These are phyloP conservation scores for Nitzschia putrida DNA, from an alignment of 108 stramenopile genomes.

Conservation along the genomic window DNA sequence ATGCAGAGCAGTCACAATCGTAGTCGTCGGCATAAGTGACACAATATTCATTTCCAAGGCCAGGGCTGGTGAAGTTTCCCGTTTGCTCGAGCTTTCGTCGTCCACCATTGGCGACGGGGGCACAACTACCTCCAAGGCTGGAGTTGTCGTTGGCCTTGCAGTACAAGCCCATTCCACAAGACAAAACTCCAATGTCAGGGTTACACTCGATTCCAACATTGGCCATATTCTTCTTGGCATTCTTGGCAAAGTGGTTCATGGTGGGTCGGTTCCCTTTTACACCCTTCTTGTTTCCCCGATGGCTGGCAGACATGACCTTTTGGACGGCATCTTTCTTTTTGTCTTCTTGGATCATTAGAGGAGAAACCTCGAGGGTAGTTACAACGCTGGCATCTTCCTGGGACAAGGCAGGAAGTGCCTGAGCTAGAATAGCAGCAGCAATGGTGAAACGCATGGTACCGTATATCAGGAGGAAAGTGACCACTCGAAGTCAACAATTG, in stretches of 20 bases:
- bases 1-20: background rate
- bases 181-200: background rate
- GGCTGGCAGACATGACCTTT: background rate
- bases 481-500: too few species aligned
- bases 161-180: background rate
- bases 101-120: background rate
- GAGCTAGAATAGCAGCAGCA: constrained; percentile 12
- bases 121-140: background rate
- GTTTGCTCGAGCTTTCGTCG: background rate
- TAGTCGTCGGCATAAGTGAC: background rate
- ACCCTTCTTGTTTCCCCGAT: too few species aligned
- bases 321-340: background rate
- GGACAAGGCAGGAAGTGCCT: constrained; percentile 10
- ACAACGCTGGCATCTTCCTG: background rate
- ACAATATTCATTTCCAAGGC: constrained; percentile 6
- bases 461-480: too few species aligned
- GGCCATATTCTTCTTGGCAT: too few species aligned
- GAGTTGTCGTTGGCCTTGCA: background rate
- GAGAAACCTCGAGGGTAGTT: too few species aligned
- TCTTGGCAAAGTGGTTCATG: too few species aligned
- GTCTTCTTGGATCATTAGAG: too few species aligned
- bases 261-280: too few species aligned
- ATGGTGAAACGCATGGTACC: constrained; percentile 8
- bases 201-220: background rate
- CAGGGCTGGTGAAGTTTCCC: background rate